phyloP scores from a whole-genome alignment of 2,329 filamentous ascomycete species.

The Sporothrix sp. region DNA sequence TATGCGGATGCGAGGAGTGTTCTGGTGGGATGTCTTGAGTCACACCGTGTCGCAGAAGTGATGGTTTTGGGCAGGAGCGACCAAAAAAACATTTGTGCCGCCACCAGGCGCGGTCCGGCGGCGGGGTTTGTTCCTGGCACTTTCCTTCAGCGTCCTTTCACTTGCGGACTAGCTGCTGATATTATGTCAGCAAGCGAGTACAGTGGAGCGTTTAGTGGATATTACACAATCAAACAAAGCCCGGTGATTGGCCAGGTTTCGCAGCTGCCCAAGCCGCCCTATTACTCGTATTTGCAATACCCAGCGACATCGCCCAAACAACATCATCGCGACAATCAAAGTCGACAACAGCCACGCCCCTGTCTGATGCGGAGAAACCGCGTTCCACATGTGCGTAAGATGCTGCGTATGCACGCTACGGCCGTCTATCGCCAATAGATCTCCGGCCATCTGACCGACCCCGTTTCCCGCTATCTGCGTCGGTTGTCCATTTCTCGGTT shows the following conservation, averaged over 20 bases:
- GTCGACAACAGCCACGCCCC: background rate
- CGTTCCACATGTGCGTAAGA: background rate
- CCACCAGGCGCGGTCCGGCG: slow-evolving; percentile 4
- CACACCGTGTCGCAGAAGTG: slow-evolving; percentile 7
- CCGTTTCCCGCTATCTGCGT: background rate
- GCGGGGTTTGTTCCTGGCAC: background rate
- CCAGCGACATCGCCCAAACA: background rate
- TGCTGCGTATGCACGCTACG: slow-evolving; percentile 4
- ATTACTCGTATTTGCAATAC: background rate
- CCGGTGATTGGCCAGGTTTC: background rate
- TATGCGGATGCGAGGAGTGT: too few species aligned
- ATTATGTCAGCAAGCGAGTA: slow-evolving; percentile 12
- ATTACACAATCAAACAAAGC: background rate
- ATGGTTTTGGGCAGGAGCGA: background rate
- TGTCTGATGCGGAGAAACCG: too few species aligned
- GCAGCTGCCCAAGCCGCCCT: slow-evolving; percentile 8
- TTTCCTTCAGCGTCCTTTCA: background rate
- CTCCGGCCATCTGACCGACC: background rate
- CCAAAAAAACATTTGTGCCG: background rate
- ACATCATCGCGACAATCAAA: background rate
- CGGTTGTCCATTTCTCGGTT: background rate
- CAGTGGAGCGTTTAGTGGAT: too few species aligned
- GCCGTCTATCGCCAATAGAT: background rate
- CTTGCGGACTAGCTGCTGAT: background rate
- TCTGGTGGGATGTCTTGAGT: slow-evolving; percentile 2